Conservation (phyloP, 345 rosid species). For the Aegle marmelos region DNA sequence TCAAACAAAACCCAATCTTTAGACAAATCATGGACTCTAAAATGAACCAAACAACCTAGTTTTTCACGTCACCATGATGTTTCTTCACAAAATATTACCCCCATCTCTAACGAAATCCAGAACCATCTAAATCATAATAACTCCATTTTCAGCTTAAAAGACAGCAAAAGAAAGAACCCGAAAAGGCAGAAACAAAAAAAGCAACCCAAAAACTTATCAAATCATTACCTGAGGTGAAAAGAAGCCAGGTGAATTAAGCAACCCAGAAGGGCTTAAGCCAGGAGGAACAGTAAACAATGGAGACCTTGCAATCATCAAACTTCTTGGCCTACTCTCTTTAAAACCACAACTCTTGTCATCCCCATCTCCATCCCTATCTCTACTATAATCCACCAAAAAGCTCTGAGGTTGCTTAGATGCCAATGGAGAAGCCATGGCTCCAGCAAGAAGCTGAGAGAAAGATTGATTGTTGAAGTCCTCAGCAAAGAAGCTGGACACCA, state of each 20-base stretch:
- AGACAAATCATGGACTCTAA: neutral
- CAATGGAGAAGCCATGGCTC: slow-evolving; percentile 81
- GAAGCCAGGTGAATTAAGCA: slow-evolving; percentile 73
- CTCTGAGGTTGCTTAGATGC: slow-evolving; percentile 6
- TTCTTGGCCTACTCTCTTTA: slow-evolving; percentile 49
- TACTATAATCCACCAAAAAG: neutral
- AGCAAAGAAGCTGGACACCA: slow-evolving; percentile 77
- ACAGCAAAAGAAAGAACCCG: neutral
- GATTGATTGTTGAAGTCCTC: slow-evolving; percentile 56
- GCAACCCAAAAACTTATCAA: neutral
- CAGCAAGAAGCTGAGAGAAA: slow-evolving; percentile 89
- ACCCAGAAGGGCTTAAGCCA: slow-evolving; percentile 90
- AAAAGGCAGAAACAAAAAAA: neutral
- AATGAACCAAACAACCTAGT: neutral
- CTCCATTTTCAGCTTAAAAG: neutral
- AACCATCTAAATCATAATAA: neutral
- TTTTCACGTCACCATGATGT: neutral
- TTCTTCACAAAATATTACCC: neutral
- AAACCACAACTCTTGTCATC: slow-evolving; percentile 41
- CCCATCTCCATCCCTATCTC: slow-evolving; percentile 32
- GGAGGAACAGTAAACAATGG: slow-evolving; percentile 75
- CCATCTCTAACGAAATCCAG: neutral
- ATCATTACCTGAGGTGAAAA: slow-evolving; percentile 69
- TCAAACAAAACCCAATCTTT: neutral
- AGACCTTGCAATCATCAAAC: slow-evolving; percentile 47